These are phyloP conservation scores for Gymnopilus dilepis DNA, from an alignment of 768 basidiomycete genomes.

Conservation along the genomic window DNA sequence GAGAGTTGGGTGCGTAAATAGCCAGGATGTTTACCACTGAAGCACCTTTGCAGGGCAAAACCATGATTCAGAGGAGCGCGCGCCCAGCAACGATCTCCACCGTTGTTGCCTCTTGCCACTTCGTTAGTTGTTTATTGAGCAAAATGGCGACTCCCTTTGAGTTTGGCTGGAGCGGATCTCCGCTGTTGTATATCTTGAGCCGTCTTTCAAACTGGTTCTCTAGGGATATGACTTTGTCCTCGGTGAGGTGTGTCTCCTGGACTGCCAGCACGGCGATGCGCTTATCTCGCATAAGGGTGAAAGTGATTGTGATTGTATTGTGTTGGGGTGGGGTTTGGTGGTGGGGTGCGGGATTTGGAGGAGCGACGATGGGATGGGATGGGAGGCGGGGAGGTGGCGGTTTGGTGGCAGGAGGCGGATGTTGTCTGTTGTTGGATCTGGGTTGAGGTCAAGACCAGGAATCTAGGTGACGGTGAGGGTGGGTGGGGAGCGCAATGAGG, in stretches of 20 bases:
- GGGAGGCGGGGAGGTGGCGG: no score
- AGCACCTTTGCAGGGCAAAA: conserved; percentile 21
- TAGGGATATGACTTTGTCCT: conserved; percentile 12
- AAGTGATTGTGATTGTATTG: no score
- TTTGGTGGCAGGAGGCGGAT: no score
- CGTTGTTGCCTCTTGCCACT: conserved; percentile 12
- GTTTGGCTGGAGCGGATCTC: conserved; percentile 24
- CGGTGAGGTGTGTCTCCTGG: conserved; percentile 38
- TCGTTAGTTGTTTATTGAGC: conserved; percentile 34
- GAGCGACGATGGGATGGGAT: no score
- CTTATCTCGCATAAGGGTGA: conserved; percentile 29
- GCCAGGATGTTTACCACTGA: conserved; percentile 31
- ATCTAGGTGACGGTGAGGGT: no score
- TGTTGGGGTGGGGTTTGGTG: no score
- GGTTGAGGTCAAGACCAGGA: no score
- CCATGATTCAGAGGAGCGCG: conserved; percentile 25
- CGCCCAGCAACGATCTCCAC: conserved; percentile 32
- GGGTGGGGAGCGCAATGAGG: no score
- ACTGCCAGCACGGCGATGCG: conserved; percentile 34
- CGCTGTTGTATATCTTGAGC: conserved; percentile 25
- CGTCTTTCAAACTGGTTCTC: conserved; percentile 13
- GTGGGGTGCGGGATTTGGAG: no score
- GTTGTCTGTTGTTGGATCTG: no score
- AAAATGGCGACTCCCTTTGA: conserved; percentile 34
- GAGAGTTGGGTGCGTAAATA: conserved; percentile 42